Evolutionary conservation across 768 basidiomycete species (phyloP), one percentile per base, ranked within the genome.

Genomic region (Cystobasidium tubakii): DNA sequence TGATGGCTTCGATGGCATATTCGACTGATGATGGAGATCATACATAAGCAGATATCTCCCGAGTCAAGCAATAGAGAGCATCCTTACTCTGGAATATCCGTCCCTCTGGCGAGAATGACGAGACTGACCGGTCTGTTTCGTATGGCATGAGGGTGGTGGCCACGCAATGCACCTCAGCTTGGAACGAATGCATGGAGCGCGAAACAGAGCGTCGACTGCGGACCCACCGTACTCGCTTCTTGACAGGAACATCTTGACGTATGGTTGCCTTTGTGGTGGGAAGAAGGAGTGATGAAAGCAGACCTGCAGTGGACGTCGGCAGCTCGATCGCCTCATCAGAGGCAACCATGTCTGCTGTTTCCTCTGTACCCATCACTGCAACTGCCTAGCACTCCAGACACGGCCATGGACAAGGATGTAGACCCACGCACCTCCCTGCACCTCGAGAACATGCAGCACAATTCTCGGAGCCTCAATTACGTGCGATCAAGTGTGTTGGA

Each of bases 1-100:
- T 98, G 82, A 98, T 98, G 9, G 96, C 96, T 80, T 99, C 96
- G 81, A 98, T 99, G 65, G 96, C 96, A 85, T 98, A 98, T 83
- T 99, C 96, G 82, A 99, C 95, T 97, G 78, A 1, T 15, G 29
- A 2, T 6, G 2, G 25, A 21, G 34, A 23, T 15, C n/a, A 36
- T 9, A 31, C 43, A 70, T 39, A 12, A 29, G 15, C 13, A 42
- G 19, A 21, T 7, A 13, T n/a, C 34, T 10, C 50, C 7, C 60
- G 36, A 9, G 21, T 4, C 10, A 7, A 4, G 44, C n/a, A n/a
- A 23, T 13, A 21, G 46, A 54, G 17, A 21, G 25, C 53, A n/a
- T 12, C 6, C 69, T 71, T 36, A 71, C 69, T 71, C 55, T 71
- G 69, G 54, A 71, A 71, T 55, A 71, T 71, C 29, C 69, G 69